Base-by-base conservation (phyloP, 148 eudicot genomes). In the Dianthus caryophyllus region DNA sequence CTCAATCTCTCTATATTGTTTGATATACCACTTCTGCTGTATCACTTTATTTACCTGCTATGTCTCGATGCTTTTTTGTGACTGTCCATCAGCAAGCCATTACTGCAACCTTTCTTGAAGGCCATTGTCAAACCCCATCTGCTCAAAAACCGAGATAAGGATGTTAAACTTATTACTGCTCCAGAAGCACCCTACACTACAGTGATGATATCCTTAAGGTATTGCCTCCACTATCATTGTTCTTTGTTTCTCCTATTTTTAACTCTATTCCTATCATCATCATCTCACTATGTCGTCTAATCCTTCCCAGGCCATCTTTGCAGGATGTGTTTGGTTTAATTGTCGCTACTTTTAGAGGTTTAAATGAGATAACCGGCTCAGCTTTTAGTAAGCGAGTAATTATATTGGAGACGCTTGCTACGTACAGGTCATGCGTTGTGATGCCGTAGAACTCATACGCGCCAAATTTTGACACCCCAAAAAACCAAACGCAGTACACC, bases 171-270 rank as follows among this genome's bases (percentile, higher is more conserved):
- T 70, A 90, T 94, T 63, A 94, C 99, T 75, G 99, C 99, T 64
- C 99, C 99, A 52, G 96, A 94, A 65, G 90, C 97, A 36, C 99
- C 99, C 43, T 94, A n/a, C n/a, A n/a, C n/a, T n/a, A 94, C 49
- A 85, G 83, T 26, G 99, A 94, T 74, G 93, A 84, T 22, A 77
- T 88, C 71, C 74, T 94, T 24, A 94, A 88, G 96, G 99, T 94
- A 72, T 33, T 33, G 4, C 38, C 7, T n/a, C n/a, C n/a, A n/a
- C n/a, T n/a, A n/a, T n/a, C n/a, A n/a, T n/a, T n/a, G n/a, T n/a
- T n/a, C n/a, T n/a, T n/a, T n/a, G n/a, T n/a, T n/a, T n/a, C n/a
- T n/a, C n/a, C n/a, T n/a, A n/a, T n/a, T n/a, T n/a, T n/a, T n/a
- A n/a, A n/a, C n/a, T n/a, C n/a, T n/a, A n/a, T n/a, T n/a, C n/a